A percentile compares a stretch with the other conserved stretches of the same genome.
Evolutionary conservation across 73 alveolate genomes (phyloP).

Genomic region (Tetrahymena thermophila): DNA sequence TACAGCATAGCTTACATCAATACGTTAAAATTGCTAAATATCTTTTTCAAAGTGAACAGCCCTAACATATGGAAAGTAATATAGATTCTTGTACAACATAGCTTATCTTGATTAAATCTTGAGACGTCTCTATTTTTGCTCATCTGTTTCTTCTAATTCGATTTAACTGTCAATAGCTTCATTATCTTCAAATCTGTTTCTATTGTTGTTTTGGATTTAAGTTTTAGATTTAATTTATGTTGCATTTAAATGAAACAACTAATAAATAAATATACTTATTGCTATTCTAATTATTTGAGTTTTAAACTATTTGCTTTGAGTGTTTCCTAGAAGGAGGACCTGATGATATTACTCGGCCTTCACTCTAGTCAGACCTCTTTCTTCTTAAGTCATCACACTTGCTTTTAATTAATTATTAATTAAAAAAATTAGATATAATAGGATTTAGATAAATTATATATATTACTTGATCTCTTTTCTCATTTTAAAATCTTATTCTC

Average conservation of each 20-base stretch:
- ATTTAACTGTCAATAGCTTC: neutral
- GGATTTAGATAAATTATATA: neutral
- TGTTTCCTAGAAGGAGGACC: neutral
- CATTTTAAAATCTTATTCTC: neutral
- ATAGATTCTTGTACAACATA: neutral
- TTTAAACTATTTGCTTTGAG: neutral
- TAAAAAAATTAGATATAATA: neutral
- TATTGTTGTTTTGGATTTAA: neutral
- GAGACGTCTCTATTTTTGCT: neutral
- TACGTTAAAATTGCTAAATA: neutral
- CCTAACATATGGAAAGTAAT: neutral
- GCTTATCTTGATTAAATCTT: neutral
- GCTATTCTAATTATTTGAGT: neutral
- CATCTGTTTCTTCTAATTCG: neutral
- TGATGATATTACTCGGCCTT: neutral
- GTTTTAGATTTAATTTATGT: no score
- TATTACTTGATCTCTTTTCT: neutral
- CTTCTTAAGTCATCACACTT: neutral
- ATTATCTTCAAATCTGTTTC: neutral
- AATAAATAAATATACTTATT: neutral
- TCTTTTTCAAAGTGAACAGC: neutral
- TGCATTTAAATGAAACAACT: no score
- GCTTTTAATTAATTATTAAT: neutral
- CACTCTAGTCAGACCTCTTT: neutral
- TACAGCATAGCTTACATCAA: neutral